These are phyloP conservation scores for Zymoseptoria ardabiliae DNA, from an alignment of 2,329 filamentous ascomycete genomes.

Conservation along the genomic window DNA sequence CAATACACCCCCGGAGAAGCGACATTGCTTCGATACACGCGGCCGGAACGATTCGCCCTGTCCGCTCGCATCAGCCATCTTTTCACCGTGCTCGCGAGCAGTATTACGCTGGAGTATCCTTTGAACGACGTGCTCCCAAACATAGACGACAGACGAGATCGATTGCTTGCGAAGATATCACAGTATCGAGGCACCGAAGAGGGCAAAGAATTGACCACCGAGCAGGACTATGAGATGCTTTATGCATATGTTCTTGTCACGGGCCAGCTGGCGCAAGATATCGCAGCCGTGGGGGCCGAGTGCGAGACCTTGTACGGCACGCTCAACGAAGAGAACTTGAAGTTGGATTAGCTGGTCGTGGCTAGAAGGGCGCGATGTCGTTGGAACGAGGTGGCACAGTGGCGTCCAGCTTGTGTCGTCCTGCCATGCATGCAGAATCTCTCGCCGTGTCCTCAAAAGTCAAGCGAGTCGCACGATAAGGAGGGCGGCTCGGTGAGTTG, in stretches of 20 bases:
- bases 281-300: constrained; percentile 24
- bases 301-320: constrained; percentile 53
- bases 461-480: background rate
- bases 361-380: background rate
- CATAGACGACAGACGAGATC: constrained; percentile 71
- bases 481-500: background rate
- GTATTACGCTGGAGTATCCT: constrained; percentile 89
- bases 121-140: constrained; percentile 82
- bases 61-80: constrained; percentile 89
- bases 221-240: constrained; percentile 80
- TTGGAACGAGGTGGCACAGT: too few relatives aligned
- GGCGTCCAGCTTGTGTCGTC: too few relatives aligned
- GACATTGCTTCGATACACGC: constrained; percentile 70
- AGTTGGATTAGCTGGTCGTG: constrained; percentile 38
- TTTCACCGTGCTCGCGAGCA: constrained; percentile 76
- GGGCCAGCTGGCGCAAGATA: constrained; percentile 37
- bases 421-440: too few relatives aligned
- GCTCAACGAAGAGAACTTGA: constrained; percentile 54
- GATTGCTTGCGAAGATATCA: constrained; percentile 79
- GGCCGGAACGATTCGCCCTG: constrained; percentile 68
- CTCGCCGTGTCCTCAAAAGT: background rate
- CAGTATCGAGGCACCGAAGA: constrained; percentile 69
- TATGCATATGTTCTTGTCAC: constrained; percentile 77
- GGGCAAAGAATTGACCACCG: constrained; percentile 46
- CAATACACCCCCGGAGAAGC: constrained; percentile 72